Conservation (phyloP, 176 grass and related monocot species). For the Neostapfia colusana region DNA sequence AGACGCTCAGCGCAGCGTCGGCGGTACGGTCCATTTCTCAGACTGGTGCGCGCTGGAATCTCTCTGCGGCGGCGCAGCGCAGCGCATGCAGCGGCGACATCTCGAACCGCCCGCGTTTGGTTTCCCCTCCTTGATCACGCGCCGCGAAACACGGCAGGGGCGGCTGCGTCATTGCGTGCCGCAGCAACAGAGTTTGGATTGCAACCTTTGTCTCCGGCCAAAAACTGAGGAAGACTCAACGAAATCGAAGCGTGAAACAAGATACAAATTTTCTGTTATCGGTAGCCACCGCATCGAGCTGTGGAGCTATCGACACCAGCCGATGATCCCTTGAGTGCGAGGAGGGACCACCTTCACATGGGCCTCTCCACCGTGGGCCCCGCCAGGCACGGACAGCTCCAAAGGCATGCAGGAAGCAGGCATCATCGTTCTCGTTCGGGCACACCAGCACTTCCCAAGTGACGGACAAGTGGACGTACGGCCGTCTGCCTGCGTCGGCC, state of each 20-base stretch:
- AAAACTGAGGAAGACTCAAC: neutral
- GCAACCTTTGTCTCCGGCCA: slow-evolving; percentile 5
- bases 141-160: slow-evolving; percentile 7
- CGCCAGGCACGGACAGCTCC: neutral
- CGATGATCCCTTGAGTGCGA: slow-evolving; percentile 23
- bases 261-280: neutral
- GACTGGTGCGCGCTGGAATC: slow-evolving; percentile 2
- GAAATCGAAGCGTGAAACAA: neutral
- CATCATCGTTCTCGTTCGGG: neutral
- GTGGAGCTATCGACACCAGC: neutral
- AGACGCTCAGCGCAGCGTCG: neutral
- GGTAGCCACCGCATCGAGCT: neutral
- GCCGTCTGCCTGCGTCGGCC: neutral
- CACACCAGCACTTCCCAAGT: neutral
- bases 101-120: neutral
- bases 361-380: neutral
- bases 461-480: neutral
- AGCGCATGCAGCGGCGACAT: too few species aligned
- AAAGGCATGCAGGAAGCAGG: neutral
- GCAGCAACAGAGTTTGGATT: neutral
- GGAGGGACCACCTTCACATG: slow-evolving; percentile 39
- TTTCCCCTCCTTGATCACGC: neutral
- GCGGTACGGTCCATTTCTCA: neutral
- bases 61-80: neutral
- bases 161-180: neutral